Evolutionary conservation across 495 filamentous ascomycete genomes (phyloP), one percentile per base, ranked within the genome.

Genomic region (Physcia stellaris): DNA sequence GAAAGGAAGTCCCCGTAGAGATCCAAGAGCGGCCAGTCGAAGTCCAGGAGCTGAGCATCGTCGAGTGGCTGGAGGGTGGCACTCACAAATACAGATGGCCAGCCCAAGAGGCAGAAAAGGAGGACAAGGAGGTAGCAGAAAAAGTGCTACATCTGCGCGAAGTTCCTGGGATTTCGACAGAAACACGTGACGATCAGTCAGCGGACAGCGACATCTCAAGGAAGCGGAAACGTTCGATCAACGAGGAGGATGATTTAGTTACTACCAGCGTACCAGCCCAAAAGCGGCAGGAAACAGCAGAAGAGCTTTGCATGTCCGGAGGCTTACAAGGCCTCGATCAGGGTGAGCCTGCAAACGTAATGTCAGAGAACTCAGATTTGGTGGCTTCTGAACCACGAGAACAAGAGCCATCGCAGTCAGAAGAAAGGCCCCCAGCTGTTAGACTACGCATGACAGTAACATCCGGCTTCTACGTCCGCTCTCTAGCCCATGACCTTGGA

Each of bases 401-500:
- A 10, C 43, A 56, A 22, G 48, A 57, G 4, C 52, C 60, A 4
- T 50, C 57, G 12, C 55, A 59, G 6, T 62, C 62, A 58, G 59
- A 59, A 21, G 60, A 57, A 35, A 67, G 64, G 6, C 75, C 80
- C 6, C 73, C 85, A 2, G 87, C 86, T 6, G 78, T 75, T 28
- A 81, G 71, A 53, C 71, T 99, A 35, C 73, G 77, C 39, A 85
- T 99, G 82, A 93, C 81, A 1, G 90, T 94, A 28, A 79, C 86
- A 4, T 94, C 86, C 3, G 90, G 90, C 29, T 99, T 96, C 67
- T 99, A 99, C 59, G 90, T 99, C 28, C 83, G 90, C 39, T 87
- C 80, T 24, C 68, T 99, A 30, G 83, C 83, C 39, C 86, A 96
- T 50, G 92, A 99, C 50, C 67, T 99, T 21, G 90, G 90, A 13